phyloP scores from a whole-genome alignment of 2,329 filamentous ascomycete species.

The Fusarium nygamai region DNA sequence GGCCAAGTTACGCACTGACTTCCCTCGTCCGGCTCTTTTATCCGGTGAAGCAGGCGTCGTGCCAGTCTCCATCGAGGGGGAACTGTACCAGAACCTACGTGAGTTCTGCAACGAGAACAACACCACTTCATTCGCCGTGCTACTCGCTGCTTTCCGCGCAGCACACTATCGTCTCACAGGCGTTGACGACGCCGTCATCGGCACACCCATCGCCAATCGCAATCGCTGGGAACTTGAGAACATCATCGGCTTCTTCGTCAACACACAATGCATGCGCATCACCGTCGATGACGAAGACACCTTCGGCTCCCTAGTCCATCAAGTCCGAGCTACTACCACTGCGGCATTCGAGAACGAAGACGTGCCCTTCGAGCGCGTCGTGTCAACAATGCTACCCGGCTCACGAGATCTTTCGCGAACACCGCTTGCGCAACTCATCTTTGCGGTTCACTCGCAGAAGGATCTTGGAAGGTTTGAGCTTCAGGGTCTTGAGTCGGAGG shows the following conservation, averaged over 20 bases:
- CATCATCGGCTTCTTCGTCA: constrained; percentile 43
- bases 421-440: constrained; percentile 8
- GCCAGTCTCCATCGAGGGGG: constrained; percentile 5
- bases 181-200: constrained; percentile 36
- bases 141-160: constrained; percentile 40
- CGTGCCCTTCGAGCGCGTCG: constrained; percentile 8
- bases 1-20: constrained; percentile 28
- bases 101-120: constrained; percentile 14
- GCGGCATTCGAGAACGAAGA: constrained; percentile 5
- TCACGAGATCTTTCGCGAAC: constrained; percentile 3
- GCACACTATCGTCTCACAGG: constrained; percentile 43
- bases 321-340: constrained; percentile 5
- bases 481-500: constrained; percentile 22
- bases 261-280: constrained; percentile 41
- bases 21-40: constrained; percentile 12
- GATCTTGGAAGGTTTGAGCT: constrained; percentile 31
- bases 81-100: constrained; percentile 6
- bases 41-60: constrained; percentile 23
- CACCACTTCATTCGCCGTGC: constrained; percentile 19
- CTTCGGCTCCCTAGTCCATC: constrained; percentile 20
- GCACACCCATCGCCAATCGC: constrained; percentile 30
- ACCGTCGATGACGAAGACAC: constrained; percentile 14
- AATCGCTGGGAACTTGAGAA: constrained; percentile 26
- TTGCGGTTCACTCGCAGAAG: constrained; percentile 31
- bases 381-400: neutral